Evolutionary conservation across 768 basidiomycete genomes (phyloP).

Genomic region (Galerina sulciceps): DNA sequence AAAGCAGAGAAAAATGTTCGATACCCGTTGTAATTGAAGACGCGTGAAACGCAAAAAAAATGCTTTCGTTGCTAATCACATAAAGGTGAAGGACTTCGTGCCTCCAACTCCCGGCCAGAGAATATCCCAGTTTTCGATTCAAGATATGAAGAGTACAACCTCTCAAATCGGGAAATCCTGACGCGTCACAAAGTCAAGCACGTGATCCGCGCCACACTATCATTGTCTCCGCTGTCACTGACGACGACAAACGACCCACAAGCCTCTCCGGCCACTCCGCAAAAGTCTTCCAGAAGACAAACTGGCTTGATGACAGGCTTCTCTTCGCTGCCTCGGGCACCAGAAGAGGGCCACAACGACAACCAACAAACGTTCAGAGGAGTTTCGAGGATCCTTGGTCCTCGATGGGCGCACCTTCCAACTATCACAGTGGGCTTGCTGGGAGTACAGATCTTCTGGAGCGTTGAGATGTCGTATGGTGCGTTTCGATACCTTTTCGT

Average conservation of each 20-base stretch:
- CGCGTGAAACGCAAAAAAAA: too few species aligned
- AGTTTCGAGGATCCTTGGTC: conserved; percentile 65
- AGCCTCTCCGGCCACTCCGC: background rate
- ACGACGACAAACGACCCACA: background rate
- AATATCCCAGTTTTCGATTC: too few species aligned
- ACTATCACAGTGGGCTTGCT: conserved; percentile 77
- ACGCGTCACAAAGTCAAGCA: too few species aligned
- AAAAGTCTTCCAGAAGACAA: background rate
- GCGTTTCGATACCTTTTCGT: conserved; percentile 18
- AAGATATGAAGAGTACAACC: too few species aligned
- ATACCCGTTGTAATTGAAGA: too few species aligned
- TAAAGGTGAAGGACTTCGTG: too few species aligned
- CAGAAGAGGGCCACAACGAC: conserved; percentile 40
- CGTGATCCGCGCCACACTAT: too few species aligned
- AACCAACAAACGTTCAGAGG: conserved; percentile 49
- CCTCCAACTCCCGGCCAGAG: too few species aligned
- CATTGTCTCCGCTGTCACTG: background rate
- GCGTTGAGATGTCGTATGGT: conserved; percentile 94
- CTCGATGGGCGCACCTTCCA: conserved; percentile 68
- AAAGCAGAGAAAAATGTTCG: too few species aligned
- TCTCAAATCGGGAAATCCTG: too few species aligned
- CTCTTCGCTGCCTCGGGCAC: conserved; percentile 46
- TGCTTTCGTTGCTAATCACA: too few species aligned
- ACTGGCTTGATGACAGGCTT: conserved; percentile 52
- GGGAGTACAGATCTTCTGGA: conserved; percentile 91